These are phyloP conservation scores for Raphanus raphanistrum DNA, from an alignment of 345 rosid species.

Conservation along the genomic window DNA sequence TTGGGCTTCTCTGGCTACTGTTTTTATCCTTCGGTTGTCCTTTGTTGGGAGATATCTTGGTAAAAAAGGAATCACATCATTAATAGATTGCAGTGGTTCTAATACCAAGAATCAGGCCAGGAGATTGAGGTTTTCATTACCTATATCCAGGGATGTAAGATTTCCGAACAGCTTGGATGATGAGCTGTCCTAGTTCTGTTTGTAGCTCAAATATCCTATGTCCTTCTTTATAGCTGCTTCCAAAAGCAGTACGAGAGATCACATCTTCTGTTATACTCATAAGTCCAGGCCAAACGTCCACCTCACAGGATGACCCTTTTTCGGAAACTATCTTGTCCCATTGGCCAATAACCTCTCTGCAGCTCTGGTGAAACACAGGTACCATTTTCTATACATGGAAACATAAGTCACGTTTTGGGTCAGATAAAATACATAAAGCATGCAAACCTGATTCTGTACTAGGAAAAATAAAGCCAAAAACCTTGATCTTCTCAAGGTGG, in stretches of 20 bases:
- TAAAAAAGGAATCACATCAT: neutral
- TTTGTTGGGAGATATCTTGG: neutral
- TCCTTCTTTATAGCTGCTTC: neutral
- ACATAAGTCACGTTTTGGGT: neutral
- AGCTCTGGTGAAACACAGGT: neutral
- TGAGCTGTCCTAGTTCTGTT: neutral
- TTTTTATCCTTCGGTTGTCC: neutral
- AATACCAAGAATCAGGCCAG: neutral
- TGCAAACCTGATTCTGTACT: neutral
- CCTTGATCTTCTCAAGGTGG: neutral
- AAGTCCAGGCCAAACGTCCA: neutral
- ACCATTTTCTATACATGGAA: neutral
- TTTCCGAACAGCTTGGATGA: neutral
- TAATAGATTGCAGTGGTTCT: neutral
- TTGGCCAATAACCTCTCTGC: neutral
- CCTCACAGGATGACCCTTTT: neutral
- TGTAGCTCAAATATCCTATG: neutral
- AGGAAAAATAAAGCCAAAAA: neutral
- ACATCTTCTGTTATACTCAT: neutral
- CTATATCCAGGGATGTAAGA: neutral
- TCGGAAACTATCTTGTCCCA: neutral
- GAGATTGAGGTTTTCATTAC: neutral
- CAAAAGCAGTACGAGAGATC: neutral
- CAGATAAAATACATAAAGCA: neutral
- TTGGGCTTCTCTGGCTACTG: neutral